These are phyloP conservation scores for Neonothopanus nambi DNA, from an alignment of 1,284 basidiomycete genomes.

Conservation along the genomic window DNA sequence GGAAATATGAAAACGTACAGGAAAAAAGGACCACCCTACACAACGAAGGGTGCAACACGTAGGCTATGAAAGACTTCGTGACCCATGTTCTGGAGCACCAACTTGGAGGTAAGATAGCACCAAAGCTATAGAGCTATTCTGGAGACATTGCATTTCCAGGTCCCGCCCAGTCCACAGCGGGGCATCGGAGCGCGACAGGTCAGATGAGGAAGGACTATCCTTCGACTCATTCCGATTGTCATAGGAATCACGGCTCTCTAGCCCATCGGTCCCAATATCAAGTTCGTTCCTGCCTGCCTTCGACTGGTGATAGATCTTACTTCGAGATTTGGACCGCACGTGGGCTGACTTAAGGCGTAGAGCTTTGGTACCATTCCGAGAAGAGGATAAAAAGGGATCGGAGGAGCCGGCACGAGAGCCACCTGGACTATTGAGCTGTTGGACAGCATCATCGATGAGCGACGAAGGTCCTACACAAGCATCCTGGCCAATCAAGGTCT, in stretches of 20 bases:
- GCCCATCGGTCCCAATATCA: conserved; percentile 38
- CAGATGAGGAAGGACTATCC: conserved; percentile 6
- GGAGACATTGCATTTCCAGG: conserved; percentile 65
- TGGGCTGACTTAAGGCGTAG: conserved; percentile 34
- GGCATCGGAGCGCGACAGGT: conserved; percentile 38
- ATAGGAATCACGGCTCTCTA: conserved; percentile 33
- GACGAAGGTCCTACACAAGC: conserved; percentile 23
- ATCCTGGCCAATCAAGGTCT: conserved; percentile 65
- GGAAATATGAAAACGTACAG: conserved; percentile 2
- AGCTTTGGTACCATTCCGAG: conserved; percentile 19
- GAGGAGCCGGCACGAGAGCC: not conserved
- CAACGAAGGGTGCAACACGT: conserved; percentile 8
- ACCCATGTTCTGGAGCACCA: conserved; percentile 36
- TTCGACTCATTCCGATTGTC: conserved; percentile 33
- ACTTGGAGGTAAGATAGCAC: conserved; percentile 58
- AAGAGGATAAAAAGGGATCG: conserved; percentile 11
- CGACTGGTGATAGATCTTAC: conserved; percentile 61
- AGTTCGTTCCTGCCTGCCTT: conserved; percentile 58
- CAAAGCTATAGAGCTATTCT: conserved; percentile 67
- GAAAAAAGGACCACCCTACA: conserved; percentile 7
- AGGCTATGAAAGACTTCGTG: conserved; percentile 11
- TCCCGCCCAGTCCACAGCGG: conserved; percentile 68
- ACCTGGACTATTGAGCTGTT: conserved; percentile 26
- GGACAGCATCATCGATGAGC: conserved; percentile 27
- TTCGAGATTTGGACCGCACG: conserved; percentile 68